Evolutionary conservation across 805 yeast species (phyloP), one percentile per base, ranked within the genome.

Genomic region (Lachancea dasiensis): DNA sequence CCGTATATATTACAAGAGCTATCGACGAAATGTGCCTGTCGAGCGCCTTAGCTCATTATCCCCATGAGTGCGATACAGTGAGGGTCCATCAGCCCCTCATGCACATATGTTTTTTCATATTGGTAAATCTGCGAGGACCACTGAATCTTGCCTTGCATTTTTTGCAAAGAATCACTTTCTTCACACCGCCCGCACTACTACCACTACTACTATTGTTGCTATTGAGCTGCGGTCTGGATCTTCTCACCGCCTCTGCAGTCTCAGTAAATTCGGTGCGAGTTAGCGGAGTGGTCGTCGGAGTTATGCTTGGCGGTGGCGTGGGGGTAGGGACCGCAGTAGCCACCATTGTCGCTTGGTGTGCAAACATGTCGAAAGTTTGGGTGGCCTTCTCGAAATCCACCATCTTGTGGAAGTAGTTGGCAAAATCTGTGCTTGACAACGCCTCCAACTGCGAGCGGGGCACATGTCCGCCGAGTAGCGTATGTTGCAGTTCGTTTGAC

Each of bases 391-490:
- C 56, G 29, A 59, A 58, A 17, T 56, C 56, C 15, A 58, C 31
- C 13, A 32, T 20, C 23, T 49, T 55, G 27, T 56, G 56, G 41
- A 59, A 59, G 35, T 51, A 54, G 15, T 54, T 56, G 5, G 62
- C 60, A 47, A 59, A 59, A 36, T 59, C 61, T 22, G 52, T 48
- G 36, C 61, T 51, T 0, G 61, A 56, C 5, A 59, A 40, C 2
- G 60, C 46, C 31, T 59, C 64, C 29, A 59, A 28, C 38, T 57
- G 60, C 18, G 48, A 44, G 32, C 44, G 47, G 15, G 64, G 64
- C 7, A 59, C 62, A 34, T 55, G 57, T 6, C 60, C 60, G 17
- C 64, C 64, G 9, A 59, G 43, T 25, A 59, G 32, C 10, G 56
- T 50, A 34, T 59, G 64, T 9, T 51, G 41, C n/a, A 56, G 36